Evolutionary conservation across 2,329 filamentous ascomycete species (phyloP), one percentile per base, ranked within the genome.

Genomic region (Knoxdaviesia capensis): DNA sequence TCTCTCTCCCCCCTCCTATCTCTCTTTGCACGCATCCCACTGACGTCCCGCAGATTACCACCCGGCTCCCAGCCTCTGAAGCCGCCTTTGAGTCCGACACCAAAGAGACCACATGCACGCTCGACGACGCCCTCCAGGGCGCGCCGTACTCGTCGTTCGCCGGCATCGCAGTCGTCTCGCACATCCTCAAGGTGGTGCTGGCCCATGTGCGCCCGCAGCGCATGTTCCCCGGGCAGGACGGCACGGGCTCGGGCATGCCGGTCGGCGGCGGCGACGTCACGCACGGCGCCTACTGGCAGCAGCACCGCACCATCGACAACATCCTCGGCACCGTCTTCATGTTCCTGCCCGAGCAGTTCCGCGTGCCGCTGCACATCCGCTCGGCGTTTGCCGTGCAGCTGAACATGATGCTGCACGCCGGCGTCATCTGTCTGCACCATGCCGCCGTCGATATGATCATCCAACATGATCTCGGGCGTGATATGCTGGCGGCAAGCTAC

Each of bases 341-440:
- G 55, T 80, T 80, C 32, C 62, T 94, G 5, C 86, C 88, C 0
- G 75, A 79, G 44, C 65, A 74, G 45, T 68, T 93, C 37, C 73
- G 83, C 34, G 59, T 94, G 29, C 84, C 86, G 0, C 60, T 65
- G 30, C 77, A 78, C 8, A 60, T 83, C 41, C 65, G 69, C 35
- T 73, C 93, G 49, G 68, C 79, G 1, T 77, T 82, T 38, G 74
- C 84, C 6, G 69, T 93, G 0, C 87, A 93, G 54, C 67, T 78
- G 41, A 94, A 94, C 48, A 79, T 94, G 65, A 86, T 83, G 52
- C 71, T 94, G 3, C 87, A 94, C 52, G 85, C 86, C 1, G 80
- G 83, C 1, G 73, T 81, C 6, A 94, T 94, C 42, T 92, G 84
- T 54, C 65, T 94, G 5, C 87, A 94, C 53, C 84, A 92, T 56